Base-by-base conservation (phyloP, 139 green algal genomes). In the Coccomyxa sp. region DNA sequence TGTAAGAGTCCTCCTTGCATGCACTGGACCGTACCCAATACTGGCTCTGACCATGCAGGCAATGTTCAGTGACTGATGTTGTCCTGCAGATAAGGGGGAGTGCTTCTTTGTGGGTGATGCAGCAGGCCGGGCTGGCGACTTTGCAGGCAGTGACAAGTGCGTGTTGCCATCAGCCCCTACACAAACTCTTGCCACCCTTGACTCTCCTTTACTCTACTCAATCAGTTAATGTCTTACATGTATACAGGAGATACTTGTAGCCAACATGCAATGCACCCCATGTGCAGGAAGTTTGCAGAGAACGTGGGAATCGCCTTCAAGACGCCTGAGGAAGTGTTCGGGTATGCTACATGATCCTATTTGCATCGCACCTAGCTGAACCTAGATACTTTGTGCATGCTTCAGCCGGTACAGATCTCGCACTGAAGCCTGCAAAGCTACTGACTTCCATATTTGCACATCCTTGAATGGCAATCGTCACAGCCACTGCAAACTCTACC, bases 81-180 rank as follows among this genome's bases (percentile, higher is more conserved):
- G 55, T 9, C 38, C 68, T 73, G 80, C 82, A 86, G 86, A 94
- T 77, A 68, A 86, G 44, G 69, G 74, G n/a, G 34, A 80, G 35
- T 86, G 81, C 81, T 93, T 92, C 81, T 95, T 81, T 76, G 86
- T 92, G 2, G 91, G 91, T 22, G 91, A 95, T 69, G 87, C 87
- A 16, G 91, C 89, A 1, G 91, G 91, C 7, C 75, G 89, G 10
- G 9, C 39, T 0, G 64, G 27, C 0, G 88, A 94, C 74, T 82
- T 88, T 55, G 70, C 81, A 27, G 81, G 85, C 79, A 87, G 70
- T n/a, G 90, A 94, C 79, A 84, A 76, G 85, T 88, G 64, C 64
- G 80, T 10, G 31, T 36, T 6, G 12, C 0, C 36, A 37, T 79
- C 2, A 36, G 22, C 6, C 36, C 31, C 29, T 36, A 36, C 39